A percentile compares a stretch with the other conserved stretches of the same genome.
Evolutionary conservation across 768 basidiomycete genomes (phyloP).

Genomic region (Leucosporidium yakuticum): DNA sequence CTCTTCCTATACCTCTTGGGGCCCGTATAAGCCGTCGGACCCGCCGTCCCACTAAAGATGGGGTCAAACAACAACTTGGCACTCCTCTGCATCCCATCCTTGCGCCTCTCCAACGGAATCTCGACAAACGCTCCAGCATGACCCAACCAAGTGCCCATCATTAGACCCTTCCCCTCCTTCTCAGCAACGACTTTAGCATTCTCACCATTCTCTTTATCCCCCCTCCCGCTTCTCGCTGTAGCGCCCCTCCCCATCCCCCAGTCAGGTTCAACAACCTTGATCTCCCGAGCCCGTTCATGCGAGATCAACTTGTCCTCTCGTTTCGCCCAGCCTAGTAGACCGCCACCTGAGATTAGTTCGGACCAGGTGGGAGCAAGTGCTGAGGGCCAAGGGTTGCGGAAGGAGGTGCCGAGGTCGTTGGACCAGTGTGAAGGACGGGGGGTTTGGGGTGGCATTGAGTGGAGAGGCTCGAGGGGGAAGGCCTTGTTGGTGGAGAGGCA

Average conservation of each 20-base stretch:
- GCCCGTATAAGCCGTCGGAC: slow-evolving; percentile 41
- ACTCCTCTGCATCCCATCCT: slow-evolving; percentile 1
- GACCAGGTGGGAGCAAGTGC: slow-evolving; percentile 19
- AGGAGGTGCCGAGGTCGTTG: slow-evolving; percentile 19
- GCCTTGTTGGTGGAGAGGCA: not conserved
- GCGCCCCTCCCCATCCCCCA: slow-evolving; percentile 30
- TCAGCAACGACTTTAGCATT: not conserved
- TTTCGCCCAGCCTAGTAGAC: slow-evolving; percentile 27
- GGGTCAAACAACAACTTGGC: slow-evolving; percentile 47
- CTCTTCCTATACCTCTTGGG: slow-evolving; percentile 43
- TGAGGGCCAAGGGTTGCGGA: slow-evolving; percentile 33
- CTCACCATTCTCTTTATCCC: slow-evolving; percentile 4
- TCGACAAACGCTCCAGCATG: slow-evolving; percentile 42
- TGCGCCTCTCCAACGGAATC: slow-evolving; percentile 5
- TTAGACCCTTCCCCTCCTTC: too few species aligned
- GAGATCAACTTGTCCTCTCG: slow-evolving; percentile 12
- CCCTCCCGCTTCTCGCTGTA: not conserved
- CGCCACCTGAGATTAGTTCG: slow-evolving; percentile 23
- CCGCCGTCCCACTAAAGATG: slow-evolving; percentile 46
- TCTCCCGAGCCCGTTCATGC: slow-evolving; percentile 18
- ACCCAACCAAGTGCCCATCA: slow-evolving; percentile 46
- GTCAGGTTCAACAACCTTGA: slow-evolving; percentile 41
- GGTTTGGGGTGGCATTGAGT: not conserved
- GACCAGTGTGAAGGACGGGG: slow-evolving; percentile 21
- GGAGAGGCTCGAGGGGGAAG: not conserved